phyloP scores from a whole-genome alignment of 371 early-diverging fungal species.

The Homolaphlyctis polyrhiza region DNA sequence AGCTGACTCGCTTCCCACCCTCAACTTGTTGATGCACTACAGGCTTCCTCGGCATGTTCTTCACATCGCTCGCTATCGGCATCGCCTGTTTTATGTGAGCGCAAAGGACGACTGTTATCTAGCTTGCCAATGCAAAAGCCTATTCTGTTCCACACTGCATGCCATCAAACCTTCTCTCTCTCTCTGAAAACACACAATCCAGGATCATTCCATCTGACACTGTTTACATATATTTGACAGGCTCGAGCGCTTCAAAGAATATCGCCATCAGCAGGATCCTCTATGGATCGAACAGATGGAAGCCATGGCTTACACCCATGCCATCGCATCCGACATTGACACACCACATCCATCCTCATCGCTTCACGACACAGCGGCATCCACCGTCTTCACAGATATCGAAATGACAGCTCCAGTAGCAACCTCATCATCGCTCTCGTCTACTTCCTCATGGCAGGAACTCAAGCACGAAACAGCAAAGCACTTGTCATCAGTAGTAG shows the following conservation, averaged over 20 bases:
- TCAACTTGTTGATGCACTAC: not conserved
- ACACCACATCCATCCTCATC: not conserved
- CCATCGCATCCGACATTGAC: not conserved
- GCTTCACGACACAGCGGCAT: too few relatives aligned
- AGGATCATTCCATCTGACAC: too few relatives aligned
- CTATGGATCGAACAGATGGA: slow-evolving; percentile 1
- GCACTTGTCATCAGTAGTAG: not conserved
- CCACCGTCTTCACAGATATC: too few relatives aligned
- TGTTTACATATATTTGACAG: too few relatives aligned
- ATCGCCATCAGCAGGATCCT: not conserved
- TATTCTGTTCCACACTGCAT: too few relatives aligned
- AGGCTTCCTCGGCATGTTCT: not conserved
- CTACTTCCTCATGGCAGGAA: too few relatives aligned
- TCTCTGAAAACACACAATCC: too few relatives aligned
- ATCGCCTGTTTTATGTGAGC: not conserved
- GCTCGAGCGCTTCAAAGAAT: slow-evolving; percentile 1
- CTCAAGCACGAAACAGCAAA: not conserved
- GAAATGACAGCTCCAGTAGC: too few relatives aligned
- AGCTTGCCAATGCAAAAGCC: not conserved
- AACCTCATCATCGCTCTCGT: too few relatives aligned
- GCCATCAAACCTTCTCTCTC: too few relatives aligned
- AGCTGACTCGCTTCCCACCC: slow-evolving; percentile 2
- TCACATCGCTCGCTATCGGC: not conserved
- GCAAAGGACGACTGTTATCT: not conserved
- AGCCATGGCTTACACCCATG: not conserved